Percentiles rank a stretch among this genome's conserved stretches.
These are phyloP conservation scores for Neoboletus subvelutipes DNA, from an alignment of 768 basidiomycete genomes.

Conservation along the genomic window DNA sequence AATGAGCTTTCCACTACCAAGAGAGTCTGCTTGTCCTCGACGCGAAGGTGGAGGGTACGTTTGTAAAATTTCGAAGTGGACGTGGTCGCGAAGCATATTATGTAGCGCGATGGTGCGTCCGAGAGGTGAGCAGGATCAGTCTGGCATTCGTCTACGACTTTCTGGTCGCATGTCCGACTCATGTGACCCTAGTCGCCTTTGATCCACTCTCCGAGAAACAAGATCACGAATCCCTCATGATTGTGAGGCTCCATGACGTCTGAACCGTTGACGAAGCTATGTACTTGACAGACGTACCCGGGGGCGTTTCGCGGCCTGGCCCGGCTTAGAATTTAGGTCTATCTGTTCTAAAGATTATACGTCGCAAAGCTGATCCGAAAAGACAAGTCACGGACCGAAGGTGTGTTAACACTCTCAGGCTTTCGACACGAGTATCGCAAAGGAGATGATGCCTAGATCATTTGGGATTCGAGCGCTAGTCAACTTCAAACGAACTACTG, in stretches of 20 bases:
- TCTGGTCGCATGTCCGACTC: neutral
- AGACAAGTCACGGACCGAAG: neutral
- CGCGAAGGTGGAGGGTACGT: neutral
- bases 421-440: neutral
- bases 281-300: neutral
- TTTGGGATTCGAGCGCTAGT: neutral
- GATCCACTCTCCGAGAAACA: neutral
- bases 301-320: no score
- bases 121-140: neutral
- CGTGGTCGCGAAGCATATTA: neutral
- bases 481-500: no score
- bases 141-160: neutral
- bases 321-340: neutral
- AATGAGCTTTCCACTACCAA: neutral
- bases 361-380: neutral
- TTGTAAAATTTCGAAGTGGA: neutral
- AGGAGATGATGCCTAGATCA: neutral
- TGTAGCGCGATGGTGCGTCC: no score
- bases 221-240: neutral
- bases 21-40: neutral
- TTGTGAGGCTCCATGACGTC: neutral
- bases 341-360: neutral
- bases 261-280: neutral
- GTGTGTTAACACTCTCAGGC: neutral
- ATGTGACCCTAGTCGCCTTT: neutral